phyloP scores from a whole-genome alignment of 495 filamentous ascomycete species.

The Chlorociboria aeruginascens region DNA sequence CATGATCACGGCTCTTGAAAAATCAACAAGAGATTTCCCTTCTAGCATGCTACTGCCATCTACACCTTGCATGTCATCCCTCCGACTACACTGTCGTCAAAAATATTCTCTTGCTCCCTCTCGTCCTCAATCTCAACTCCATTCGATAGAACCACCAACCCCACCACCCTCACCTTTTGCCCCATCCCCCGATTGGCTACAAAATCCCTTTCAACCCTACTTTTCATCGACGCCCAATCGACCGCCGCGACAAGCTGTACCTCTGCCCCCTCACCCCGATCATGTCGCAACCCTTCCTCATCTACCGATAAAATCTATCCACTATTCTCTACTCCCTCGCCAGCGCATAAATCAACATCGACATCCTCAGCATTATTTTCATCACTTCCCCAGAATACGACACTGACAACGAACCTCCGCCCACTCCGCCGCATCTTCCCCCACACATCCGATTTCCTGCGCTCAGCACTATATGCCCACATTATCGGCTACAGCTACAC shows the following conservation, averaged over 20 bases:
- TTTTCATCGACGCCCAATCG: not conserved
- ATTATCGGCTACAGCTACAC: constrained; percentile 53
- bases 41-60: constrained; percentile 32
- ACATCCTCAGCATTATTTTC: not conserved
- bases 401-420: not conserved
- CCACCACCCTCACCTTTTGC: not conserved
- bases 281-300: not conserved
- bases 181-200: not conserved
- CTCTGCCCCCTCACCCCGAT: not conserved
- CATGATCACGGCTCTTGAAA: constrained; percentile 26
- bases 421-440: constrained; percentile 50
- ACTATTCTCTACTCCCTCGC: not conserved
- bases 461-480: constrained; percentile 52
- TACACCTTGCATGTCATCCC: constrained; percentile 31
- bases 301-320: not conserved
- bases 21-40: constrained; percentile 31
- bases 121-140: not conserved
- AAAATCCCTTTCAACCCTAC: not conserved
- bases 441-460: constrained; percentile 37
- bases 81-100: not conserved
- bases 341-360: not conserved
- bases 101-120: not conserved
- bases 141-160: not conserved
- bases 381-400: too few species aligned
- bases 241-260: not conserved